Percentiles rank a stretch among this genome's conserved stretches.
phyloP scores from a whole-genome alignment of 23 red algal genomes.

The Chondrus crispus region DNA sequence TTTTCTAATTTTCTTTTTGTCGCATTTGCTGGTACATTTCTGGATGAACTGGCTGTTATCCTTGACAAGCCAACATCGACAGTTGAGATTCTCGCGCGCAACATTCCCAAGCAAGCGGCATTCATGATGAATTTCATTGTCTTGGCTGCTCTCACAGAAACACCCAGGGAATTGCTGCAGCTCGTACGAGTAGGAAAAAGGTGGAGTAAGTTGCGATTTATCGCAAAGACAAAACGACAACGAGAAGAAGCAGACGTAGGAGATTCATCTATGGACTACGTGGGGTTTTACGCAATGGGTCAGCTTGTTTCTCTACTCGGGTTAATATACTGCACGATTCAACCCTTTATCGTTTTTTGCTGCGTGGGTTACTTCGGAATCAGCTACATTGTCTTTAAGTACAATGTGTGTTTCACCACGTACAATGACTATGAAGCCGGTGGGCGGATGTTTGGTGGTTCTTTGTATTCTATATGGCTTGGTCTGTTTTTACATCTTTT shows the following conservation, averaged over 20 bases:
- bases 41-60: conserved; percentile 24
- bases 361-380: conserved; percentile 46
- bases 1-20: conserved; percentile 73
- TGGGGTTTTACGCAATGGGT: conserved; percentile 39
- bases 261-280: conserved; percentile 10
- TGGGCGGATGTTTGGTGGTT: conserved; percentile 58
- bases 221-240: conserved; percentile 59
- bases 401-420: conserved; percentile 60
- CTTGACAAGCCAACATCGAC: background rate
- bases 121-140: conserved; percentile 75
- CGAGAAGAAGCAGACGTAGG: conserved; percentile 46
- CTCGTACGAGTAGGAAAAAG: conserved; percentile 39
- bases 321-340: conserved; percentile 61
- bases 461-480: conserved; percentile 39
- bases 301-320: conserved; percentile 55
- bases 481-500: conserved; percentile 53
- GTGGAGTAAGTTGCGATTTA: conserved; percentile 28
- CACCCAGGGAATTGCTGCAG: conserved; percentile 41
- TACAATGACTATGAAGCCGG: conserved; percentile 60
- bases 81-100: conserved; percentile 46
- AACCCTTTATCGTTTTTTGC: conserved; percentile 41
- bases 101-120: conserved; percentile 43
- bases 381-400: conserved; percentile 59
- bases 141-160: conserved; percentile 41
- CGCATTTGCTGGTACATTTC: conserved; percentile 40